Evolutionary conservation across 129 eudicot genomes (phyloP).

Genomic region (Escallonia herrerae): DNA sequence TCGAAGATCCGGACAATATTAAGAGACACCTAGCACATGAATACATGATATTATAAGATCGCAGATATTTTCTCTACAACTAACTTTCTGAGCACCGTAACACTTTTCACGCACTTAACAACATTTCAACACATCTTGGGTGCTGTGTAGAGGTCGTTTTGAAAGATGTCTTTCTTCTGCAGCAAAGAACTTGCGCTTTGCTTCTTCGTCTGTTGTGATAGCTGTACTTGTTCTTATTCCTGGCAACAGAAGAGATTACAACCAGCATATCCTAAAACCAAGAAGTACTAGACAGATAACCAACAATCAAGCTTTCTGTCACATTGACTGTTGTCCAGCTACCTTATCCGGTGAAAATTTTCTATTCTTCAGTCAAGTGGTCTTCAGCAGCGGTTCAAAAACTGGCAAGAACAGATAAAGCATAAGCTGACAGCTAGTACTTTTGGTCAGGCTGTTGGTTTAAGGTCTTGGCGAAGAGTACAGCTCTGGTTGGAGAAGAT

Average conservation of each 20-base stretch:
- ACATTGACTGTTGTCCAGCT: conserved; percentile 7
- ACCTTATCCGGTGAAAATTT: conserved; percentile 18
- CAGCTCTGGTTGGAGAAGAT: conserved; percentile 85
- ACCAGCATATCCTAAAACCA: conserved; percentile 6
- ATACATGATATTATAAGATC: too few relatives aligned
- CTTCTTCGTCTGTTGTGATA: conserved; percentile 6
- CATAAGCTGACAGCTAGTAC: conserved; percentile 85
- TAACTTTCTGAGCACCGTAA: too few relatives aligned
- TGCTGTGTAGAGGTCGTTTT: too few relatives aligned
- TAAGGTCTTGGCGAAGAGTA: conserved; percentile 71
- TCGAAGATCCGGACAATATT: too few relatives aligned
- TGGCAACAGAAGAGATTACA: conserved; percentile 7
- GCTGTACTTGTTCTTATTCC: conserved; percentile 1
- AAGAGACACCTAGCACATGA: too few relatives aligned
- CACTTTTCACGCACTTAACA: too few relatives aligned
- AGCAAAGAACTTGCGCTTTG: conserved; percentile 9
- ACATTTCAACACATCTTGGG: too few relatives aligned
- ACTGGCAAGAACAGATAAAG: conserved; percentile 73
- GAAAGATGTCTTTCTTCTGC: conserved; percentile 7
- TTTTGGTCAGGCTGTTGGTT: conserved; percentile 66
- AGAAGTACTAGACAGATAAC: not conserved
- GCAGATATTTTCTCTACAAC: too few relatives aligned
- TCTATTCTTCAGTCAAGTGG: conserved; percentile 45
- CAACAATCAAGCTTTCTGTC: not conserved
- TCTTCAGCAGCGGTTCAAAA: conserved; percentile 75